Evolutionary conservation across 345 rosid genomes (phyloP), one percentile per base, ranked within the genome.

Genomic region (Durio zibethinus): DNA sequence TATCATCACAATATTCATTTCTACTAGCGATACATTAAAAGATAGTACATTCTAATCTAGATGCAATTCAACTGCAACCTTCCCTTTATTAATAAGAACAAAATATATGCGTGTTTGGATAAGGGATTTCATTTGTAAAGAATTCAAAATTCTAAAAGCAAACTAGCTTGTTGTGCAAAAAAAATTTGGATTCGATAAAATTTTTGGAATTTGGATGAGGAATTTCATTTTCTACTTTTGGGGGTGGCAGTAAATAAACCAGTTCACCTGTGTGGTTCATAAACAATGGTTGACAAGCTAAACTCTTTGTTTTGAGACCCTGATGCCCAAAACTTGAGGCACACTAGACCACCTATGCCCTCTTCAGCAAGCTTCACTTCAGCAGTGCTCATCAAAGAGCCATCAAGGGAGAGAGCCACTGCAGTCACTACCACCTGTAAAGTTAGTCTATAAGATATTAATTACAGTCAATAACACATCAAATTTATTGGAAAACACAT

Each of bases 321-420:
- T 33, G 85, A 83, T 48, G 45, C 76, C 99, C 99, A 96, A 80
- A 96, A 91, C 85, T 93, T 96, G 23, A 96, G 97, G 81, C 92
- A 89, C 62, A 91, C 86, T 75, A 93, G 86, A 33, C 97, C 94
- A 53, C 98, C 99, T 35, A 96, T 78, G 80, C 90, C 97, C 71
- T 90, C 92, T 88, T 96, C 99, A 47, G 94, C 85, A 86, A 90
- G 97, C 85, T 87, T 93, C 81, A 86, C 89, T 83, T 96, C 99
- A 35, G 89, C 86, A 72, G 99, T 91, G 84, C 91, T 63, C 97
- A 96, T 88, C 80, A 89, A 42, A 43, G 94, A 91, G 56, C 98
- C 93, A 85, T 96, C 97, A 11, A 77, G 77, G 53, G 99, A 93
- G 48, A 96, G 91, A 72, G 89, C 89, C 82, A 89, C 90, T n/a